A percentile compares a stretch with the other conserved stretches of the same genome.
These are phyloP conservation scores for Quercus engelmannii DNA, from an alignment of 306 rosid genomes.

Conservation along the genomic window DNA sequence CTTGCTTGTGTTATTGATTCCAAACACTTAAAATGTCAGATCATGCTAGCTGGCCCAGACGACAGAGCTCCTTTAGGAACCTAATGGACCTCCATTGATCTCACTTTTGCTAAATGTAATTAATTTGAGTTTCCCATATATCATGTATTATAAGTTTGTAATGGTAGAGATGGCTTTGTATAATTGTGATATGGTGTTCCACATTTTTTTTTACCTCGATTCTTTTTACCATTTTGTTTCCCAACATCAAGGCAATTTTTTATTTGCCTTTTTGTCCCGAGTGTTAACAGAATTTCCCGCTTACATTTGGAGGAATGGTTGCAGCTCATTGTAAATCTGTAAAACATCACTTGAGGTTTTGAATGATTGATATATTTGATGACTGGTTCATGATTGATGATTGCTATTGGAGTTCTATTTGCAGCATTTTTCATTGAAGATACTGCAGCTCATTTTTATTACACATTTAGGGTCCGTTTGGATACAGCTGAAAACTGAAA, in stretches of 20 bases:
- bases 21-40: slow-evolving; percentile 42
- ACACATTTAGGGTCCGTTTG: too few relatives aligned
- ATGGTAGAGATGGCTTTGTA: slow-evolving; percentile 31
- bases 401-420: neutral
- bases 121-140: slow-evolving; percentile 26
- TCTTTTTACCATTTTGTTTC: neutral
- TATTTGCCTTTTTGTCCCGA: slow-evolving; percentile 37
- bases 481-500: too few relatives aligned
- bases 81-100: slow-evolving; percentile 28
- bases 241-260: slow-evolving; percentile 40
- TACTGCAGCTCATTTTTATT: too few relatives aligned
- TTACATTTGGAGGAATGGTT: slow-evolving; percentile 13
- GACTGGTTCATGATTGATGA: neutral
- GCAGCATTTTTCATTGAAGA: neutral
- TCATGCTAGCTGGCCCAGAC: slow-evolving; percentile 83
- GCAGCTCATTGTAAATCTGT: neutral
- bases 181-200: slow-evolving; percentile 24
- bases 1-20: neutral
- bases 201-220: neutral
- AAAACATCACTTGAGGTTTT: neutral
- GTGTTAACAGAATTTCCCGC: slow-evolving; percentile 2
- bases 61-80: slow-evolving; percentile 60
- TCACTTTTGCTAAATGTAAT: slow-evolving; percentile 42
- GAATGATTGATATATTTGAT: neutral
- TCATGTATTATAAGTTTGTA: slow-evolving; percentile 48